Conservation (phyloP, 441 rosid species). For the Populus tomentosa region DNA sequence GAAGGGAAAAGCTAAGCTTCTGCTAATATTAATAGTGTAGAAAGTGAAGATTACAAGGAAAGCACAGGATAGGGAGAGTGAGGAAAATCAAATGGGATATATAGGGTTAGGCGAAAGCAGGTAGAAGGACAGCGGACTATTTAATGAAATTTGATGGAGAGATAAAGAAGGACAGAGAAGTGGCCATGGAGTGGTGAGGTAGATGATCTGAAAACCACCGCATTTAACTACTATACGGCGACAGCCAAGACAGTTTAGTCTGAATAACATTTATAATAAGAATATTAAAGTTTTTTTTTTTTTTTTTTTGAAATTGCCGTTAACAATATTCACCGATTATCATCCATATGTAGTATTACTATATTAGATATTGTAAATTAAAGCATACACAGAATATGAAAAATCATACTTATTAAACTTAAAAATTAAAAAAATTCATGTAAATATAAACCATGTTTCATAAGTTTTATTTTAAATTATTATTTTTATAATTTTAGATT, state of each 20-base stretch:
- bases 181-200: slow-evolving; percentile 24
- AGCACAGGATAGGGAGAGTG: neutral
- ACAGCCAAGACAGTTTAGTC: neutral
- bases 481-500: no score
- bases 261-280: no score
- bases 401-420: no score
- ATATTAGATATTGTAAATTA: no score
- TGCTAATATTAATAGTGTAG: neutral
- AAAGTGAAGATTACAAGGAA: slow-evolving; percentile 3
- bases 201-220: slow-evolving; percentile 61
- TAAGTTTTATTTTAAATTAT: no score
- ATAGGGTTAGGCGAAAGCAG: neutral
- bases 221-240: slow-evolving; percentile 14
- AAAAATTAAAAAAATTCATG: no score
- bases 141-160: slow-evolving; percentile 14
- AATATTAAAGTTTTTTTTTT: no score
- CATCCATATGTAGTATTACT: no score
- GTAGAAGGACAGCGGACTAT: neutral
- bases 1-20: neutral
- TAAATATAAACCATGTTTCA: no score
- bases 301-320: no score
- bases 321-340: no score
- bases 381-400: no score
- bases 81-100: neutral
- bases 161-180: neutral